phyloP scores from a whole-genome alignment of 2,329 filamentous ascomycete species.

The Pyricularia sp. region DNA sequence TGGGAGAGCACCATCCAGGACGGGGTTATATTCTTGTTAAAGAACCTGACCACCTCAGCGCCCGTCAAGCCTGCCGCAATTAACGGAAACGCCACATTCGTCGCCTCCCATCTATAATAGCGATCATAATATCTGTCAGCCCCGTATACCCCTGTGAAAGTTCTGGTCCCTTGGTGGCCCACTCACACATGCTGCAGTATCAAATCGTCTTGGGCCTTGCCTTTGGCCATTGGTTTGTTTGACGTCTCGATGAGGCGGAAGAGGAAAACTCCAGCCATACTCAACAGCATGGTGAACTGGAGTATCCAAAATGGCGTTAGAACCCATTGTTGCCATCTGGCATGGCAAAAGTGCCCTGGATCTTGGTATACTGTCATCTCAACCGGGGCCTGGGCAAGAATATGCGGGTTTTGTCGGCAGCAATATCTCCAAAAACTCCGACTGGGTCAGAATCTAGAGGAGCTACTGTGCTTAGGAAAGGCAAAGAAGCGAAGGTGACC shows the following conservation, averaged over 20 bases:
- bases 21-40: constrained; percentile 41
- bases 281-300: constrained; percentile 35
- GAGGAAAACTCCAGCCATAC: constrained; percentile 41
- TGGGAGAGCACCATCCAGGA: constrained; percentile 44
- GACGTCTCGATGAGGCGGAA: constrained; percentile 41
- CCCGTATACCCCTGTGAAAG: not conserved
- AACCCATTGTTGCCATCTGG: constrained; percentile 38
- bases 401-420: not conserved
- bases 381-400: not conserved
- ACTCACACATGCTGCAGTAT: constrained; percentile 42
- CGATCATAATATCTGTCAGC: not conserved
- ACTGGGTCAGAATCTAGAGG: not conserved
- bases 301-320: constrained; percentile 40
- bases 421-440: not conserved
- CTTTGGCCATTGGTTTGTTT: constrained; percentile 29
- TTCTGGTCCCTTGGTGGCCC: not conserved
- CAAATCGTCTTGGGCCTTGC: constrained; percentile 28
- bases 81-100: constrained; percentile 40
- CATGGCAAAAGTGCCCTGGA: constrained; percentile 41
- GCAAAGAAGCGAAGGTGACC: not conserved
- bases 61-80: constrained; percentile 34
- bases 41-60: constrained; percentile 28
- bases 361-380: constrained; percentile 28
- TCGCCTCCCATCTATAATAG: constrained; percentile 38
- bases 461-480: not conserved